Evolutionary conservation across 805 yeast species (phyloP), one percentile per base, ranked within the genome.

Genomic region (Kazachstania kunashirensis): DNA sequence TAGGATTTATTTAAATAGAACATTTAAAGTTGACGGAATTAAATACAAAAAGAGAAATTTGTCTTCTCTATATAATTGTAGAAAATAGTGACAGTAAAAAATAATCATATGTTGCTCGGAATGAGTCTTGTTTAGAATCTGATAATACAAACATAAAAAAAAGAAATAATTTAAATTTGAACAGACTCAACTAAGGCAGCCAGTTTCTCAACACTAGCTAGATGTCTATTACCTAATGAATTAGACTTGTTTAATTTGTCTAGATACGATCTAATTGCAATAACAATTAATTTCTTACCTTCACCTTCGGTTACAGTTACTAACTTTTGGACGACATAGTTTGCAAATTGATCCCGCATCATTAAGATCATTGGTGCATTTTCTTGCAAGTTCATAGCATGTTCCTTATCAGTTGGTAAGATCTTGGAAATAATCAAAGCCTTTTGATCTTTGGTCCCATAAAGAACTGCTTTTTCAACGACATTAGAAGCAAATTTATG

Each of bases 331-430:
- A 92, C 85, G 32, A 92, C 99, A 55, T 92, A 92, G 60, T 92
- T 92, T 17, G 97, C 99, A 63, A 81, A 92, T 57, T 92, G 97
- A 59, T 92, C 99, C 56, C 84, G 84, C 85, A 92, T 86, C 97
- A 92, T 88, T 41, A 80, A 67, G 17, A 88, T 83, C 47, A 92
- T 67, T 7, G 94, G 77, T 1, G 82, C 71, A 36, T 72, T 71
- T 45, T 79, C 88, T 37, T 68, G 73, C 26, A 79, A 73, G 18
- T 53, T 52, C 16, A 66, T 67, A 14, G 68, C 66, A 19, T 57
- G 61, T 19, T 57, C 61, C 25, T 57, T 59, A 44, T 75, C 73
- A 39, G 65, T 75, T 21, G 71, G 63, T 61, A 80, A 61, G 12
- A 89, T 84, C 49, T 76, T 82, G 38, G 72, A 74, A 40, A 82